These are phyloP conservation scores for Massarina eburnea DNA, from an alignment of 2,329 filamentous ascomycete species.

Conservation along the genomic window DNA sequence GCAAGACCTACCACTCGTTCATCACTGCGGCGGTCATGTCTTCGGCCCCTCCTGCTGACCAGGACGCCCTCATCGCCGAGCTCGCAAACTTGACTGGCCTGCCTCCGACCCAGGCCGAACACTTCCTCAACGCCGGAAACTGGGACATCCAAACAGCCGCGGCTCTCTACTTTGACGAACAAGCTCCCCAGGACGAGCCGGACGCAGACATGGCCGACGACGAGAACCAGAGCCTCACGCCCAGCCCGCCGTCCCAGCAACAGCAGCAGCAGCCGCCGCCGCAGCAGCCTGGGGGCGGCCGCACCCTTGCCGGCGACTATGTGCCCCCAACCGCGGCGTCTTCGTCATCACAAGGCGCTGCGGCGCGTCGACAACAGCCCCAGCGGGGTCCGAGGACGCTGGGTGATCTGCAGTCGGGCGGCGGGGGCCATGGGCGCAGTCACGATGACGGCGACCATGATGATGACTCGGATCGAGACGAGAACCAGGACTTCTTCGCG, in stretches of 20 bases:
- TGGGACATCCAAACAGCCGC: conserved; percentile 51
- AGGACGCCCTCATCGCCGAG: conserved; percentile 40
- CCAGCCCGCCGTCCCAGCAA: conserved; percentile 24
- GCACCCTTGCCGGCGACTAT: conserved; percentile 40
- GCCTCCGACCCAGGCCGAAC: conserved; percentile 46
- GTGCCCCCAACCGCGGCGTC: conserved; percentile 35
- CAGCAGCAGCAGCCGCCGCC: too few relatives aligned
- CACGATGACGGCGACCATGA: conserved; percentile 59
- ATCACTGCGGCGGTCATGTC: conserved; percentile 29
- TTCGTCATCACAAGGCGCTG: conserved; percentile 28
- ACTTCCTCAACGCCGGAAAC: conserved; percentile 46
- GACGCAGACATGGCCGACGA: conserved; percentile 39
- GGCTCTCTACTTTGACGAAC: conserved; percentile 48
- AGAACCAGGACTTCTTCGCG: conserved; percentile 71
- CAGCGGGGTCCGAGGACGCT: conserved; percentile 47
- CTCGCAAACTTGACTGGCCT: conserved; percentile 39
- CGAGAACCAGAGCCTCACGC: conserved; percentile 17
- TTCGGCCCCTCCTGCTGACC: conserved; percentile 29
- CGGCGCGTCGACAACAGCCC: conserved; percentile 27
- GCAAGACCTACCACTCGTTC: not conserved
- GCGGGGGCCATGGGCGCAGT: conserved; percentile 31
- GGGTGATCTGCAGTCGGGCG: conserved; percentile 50
- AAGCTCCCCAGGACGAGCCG: conserved; percentile 23
- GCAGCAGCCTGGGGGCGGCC: conserved; percentile 35
- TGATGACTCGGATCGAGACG: conserved; percentile 62